Evolutionary conservation across 176 grass and related monocot species (phyloP).

Genomic region (Luzula sylvatica): DNA sequence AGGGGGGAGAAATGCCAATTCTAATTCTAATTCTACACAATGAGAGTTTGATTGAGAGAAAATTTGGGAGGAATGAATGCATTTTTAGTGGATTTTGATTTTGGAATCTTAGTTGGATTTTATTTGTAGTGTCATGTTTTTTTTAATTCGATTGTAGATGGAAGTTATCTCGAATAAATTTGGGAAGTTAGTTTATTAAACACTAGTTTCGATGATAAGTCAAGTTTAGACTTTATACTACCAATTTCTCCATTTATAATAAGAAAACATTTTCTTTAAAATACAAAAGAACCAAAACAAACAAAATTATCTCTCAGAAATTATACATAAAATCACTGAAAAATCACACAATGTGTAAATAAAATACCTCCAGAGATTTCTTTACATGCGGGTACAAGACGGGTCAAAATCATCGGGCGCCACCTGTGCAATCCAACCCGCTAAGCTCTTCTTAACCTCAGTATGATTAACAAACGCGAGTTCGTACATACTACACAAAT

Average conservation of each 20-base stretch:
- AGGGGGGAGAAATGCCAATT: conserved; percentile 31
- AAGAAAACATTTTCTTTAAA: conserved; percentile 5
- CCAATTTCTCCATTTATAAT: neutral
- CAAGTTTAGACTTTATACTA: neutral
- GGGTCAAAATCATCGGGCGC: conserved; percentile 80
- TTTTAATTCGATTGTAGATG: too few species aligned
- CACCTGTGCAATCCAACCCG: conserved; percentile 64
- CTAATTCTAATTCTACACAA: conserved; percentile 6
- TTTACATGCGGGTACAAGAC: conserved; percentile 76
- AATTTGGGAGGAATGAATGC: neutral
- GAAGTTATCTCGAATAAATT: too few species aligned
- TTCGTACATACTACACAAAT: conserved; percentile 92
- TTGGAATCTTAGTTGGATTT: too few species aligned
- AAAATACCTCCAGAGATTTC: conserved; percentile 6
- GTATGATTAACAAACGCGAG: conserved; percentile 69
- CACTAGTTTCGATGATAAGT: neutral
- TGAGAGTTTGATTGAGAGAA: neutral
- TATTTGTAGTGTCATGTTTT: too few species aligned
- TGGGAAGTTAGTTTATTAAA: too few species aligned
- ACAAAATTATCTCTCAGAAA: neutral
- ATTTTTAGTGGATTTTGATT: too few species aligned
- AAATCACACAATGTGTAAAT: neutral
- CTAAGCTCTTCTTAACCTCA: conserved; percentile 61
- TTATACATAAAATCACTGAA: conserved; percentile 2
- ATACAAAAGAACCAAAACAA: neutral